A percentile compares a stretch with the other conserved stretches of the same genome.
Conservation (phyloP, 1,284 basidiomycete species). For the Marasmius fiardii region DNA sequence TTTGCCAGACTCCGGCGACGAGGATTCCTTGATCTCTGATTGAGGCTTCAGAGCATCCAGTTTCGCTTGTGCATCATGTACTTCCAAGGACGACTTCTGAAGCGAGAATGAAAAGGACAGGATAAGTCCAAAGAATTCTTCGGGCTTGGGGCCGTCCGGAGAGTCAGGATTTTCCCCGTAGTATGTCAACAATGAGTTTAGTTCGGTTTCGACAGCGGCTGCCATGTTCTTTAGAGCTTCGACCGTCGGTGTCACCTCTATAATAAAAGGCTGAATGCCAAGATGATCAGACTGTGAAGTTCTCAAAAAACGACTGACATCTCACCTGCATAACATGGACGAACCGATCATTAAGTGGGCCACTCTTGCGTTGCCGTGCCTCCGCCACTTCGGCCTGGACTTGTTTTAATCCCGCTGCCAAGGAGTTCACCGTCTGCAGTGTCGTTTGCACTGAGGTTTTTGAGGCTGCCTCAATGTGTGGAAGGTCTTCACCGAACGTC, state of each 20-base stretch:
- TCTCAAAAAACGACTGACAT: not conserved
- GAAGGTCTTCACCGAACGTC: slow-evolving; percentile 78
- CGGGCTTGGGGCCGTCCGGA: slow-evolving; percentile 63
- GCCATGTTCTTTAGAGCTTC: slow-evolving; percentile 66
- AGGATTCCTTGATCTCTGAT: slow-evolving; percentile 20
- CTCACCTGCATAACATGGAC: slow-evolving; percentile 62
- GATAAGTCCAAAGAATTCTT: slow-evolving; percentile 77
- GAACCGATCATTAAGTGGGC: slow-evolving; percentile 56
- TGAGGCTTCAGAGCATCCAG: slow-evolving; percentile 20
- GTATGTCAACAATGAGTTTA: slow-evolving; percentile 59
- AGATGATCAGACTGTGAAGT: not conserved
- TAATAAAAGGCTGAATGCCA: slow-evolving; percentile 51
- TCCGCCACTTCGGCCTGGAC: slow-evolving; percentile 55
- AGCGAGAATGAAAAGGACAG: slow-evolving; percentile 65
- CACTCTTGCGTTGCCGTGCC: slow-evolving; percentile 29
- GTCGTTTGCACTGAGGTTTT: slow-evolving; percentile 72
- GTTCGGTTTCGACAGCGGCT: slow-evolving; percentile 51
- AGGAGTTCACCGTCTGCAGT: slow-evolving; percentile 52
- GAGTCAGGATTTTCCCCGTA: slow-evolving; percentile 70
- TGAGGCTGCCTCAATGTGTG: slow-evolving; percentile 80
- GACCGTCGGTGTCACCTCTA: slow-evolving; percentile 46
- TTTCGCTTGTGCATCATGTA: slow-evolving; percentile 52
- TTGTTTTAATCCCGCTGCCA: slow-evolving; percentile 57
- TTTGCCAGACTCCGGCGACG: slow-evolving; percentile 17
- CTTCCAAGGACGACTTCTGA: slow-evolving; percentile 76